A percentile compares a stretch with the other conserved stretches of the same genome.
Evolutionary conservation across 495 filamentous ascomycete species (phyloP).

Genomic region (Neurospora africana): DNA sequence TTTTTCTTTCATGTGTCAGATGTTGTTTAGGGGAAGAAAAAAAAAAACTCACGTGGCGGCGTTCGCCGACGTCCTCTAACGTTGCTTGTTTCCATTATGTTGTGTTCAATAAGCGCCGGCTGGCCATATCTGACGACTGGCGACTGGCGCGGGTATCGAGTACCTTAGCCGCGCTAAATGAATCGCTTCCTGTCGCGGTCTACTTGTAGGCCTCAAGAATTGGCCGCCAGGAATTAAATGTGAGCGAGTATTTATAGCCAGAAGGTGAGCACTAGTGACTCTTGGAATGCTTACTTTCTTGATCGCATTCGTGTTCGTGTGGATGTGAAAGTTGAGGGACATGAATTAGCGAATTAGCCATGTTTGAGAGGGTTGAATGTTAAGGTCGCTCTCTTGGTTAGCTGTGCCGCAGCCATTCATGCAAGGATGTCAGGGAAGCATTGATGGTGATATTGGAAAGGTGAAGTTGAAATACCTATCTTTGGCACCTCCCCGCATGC

Average conservation of each 20-base stretch:
- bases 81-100: neutral
- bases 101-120: neutral
- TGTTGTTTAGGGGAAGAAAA: too few species aligned
- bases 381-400: neutral
- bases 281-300: too few species aligned
- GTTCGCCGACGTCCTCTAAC: neutral
- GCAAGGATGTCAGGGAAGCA: too few species aligned
- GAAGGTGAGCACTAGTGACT: neutral
- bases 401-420: neutral
- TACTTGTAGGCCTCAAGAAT: neutral
- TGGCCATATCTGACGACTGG: neutral
- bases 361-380: neutral
- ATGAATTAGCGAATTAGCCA: neutral
- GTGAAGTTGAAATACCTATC: neutral
- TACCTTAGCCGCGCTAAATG: too few species aligned
- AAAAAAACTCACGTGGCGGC: too few species aligned
- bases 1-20: too few species aligned
- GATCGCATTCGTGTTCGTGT: neutral
- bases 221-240: neutral
- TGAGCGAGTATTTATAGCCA: neutral
- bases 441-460: too few species aligned
- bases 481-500: neutral
- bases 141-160: neutral
- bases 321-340: too few species aligned
- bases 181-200: too few species aligned